Percentiles rank a stretch among this genome's conserved stretches.
These are phyloP conservation scores for Tricholoma furcatifolium DNA, from an alignment of 768 basidiomycete species.

Conservation along the genomic window DNA sequence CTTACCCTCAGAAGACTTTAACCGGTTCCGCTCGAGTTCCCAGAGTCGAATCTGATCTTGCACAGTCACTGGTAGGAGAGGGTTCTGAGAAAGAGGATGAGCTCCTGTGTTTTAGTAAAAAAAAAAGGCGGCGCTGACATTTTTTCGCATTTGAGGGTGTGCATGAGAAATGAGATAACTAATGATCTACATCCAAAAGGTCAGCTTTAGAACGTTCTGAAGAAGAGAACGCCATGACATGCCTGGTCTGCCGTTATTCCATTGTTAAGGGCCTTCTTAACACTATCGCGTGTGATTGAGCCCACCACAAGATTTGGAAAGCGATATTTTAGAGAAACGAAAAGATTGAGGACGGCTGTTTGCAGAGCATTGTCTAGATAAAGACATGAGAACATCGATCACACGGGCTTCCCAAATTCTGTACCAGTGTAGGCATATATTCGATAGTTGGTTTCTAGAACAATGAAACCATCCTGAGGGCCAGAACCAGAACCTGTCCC, in stretches of 20 bases:
- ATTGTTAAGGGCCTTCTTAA: conserved; percentile 89
- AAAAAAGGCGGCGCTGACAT: conserved; percentile 46
- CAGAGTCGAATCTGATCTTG: conserved; percentile 97
- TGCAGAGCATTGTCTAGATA: conserved; percentile 91
- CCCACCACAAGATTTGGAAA: conserved; percentile 98
- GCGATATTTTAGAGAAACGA: conserved; percentile 88
- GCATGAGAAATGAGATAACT: conserved; percentile 93
- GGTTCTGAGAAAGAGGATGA: conserved; percentile 54
- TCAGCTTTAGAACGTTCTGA: conserved; percentile 14
- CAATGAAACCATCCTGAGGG: conserved; percentile 84
- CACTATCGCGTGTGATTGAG: conserved; percentile 91
- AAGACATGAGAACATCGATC: conserved; percentile 17
- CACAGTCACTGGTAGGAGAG: conserved; percentile 92
- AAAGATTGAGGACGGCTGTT: conserved; percentile 93
- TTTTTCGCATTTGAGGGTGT: conserved; percentile 97
- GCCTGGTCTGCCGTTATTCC: conserved; percentile 98
- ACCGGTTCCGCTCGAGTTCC: conserved; percentile 93
- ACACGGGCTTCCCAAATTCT: conserved; percentile 17
- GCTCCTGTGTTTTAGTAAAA: background rate
- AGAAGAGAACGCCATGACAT: conserved; percentile 16
- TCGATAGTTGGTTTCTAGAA: conserved; percentile 97
- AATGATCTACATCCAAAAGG: conserved; percentile 67
- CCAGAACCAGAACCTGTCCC: conserved; percentile 55
- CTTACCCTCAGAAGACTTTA: conserved; percentile 85
- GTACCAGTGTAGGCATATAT: conserved; percentile 96